Base-by-base conservation (phyloP, 2,329 filamentous ascomycete genomes). In the Trichophaea hybrida region DNA sequence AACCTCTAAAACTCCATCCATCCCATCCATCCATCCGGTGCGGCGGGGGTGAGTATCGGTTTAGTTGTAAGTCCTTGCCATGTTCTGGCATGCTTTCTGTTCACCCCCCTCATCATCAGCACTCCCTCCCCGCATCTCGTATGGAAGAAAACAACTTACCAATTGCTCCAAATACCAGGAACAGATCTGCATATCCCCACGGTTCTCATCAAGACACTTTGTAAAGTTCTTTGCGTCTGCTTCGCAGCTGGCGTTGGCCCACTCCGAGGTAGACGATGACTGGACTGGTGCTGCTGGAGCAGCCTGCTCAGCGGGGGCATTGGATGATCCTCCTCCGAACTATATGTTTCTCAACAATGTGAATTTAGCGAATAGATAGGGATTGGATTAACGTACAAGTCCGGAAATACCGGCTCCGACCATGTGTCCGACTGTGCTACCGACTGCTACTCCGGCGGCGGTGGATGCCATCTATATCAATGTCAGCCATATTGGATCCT, bases 101-200 rank as follows among this genome's bases (percentile, higher is more conserved):
- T 64, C 24, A 59, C 12, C 6, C 40, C 40, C 58, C 51, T 32
- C 50, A 46, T 64, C 59, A 60, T 57, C 57, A 57, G 50, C 40
- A 49, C 50, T 52, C 40, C n/a, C n/a, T 57, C n/a, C 38, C 40
- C 24, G n/a, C 40, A 17, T 38, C 31, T 33, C 37, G 24, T 44
- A 24, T 40, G 34, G 32, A 53, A 15, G 8, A 31, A 40, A 37
- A 43, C 52, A 50, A 57, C 33, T 33, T 73, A 76, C 75, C 74
- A 98, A 79, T 80, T 98, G 91, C 74, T 98, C 93, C 69, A 98
- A 77, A 74, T 98, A 98, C 90, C 91, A 98, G 68, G 86, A 86
- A 77, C 93, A 98, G 72, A 96, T 94, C 72, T 85, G 84, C 85
- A 98, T 83, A 75, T 93, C 89, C 68, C 93, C 93, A 72, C 83